A percentile compares a stretch with the other conserved stretches of the same genome.
These are phyloP conservation scores for Fomitopsis palustris DNA, from an alignment of 1,284 basidiomycete species.

Conservation along the genomic window DNA sequence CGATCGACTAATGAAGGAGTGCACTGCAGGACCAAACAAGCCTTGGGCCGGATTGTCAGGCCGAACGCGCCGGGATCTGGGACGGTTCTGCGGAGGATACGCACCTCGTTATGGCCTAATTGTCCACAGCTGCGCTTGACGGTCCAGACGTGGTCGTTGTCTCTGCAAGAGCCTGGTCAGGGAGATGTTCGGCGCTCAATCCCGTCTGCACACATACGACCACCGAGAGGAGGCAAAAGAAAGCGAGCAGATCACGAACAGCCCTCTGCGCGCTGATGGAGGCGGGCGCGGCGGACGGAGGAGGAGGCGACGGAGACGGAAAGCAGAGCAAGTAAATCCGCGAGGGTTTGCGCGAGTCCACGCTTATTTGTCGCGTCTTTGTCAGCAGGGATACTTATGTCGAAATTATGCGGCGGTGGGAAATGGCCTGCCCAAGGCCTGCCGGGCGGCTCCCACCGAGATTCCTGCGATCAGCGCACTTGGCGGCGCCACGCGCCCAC, in stretches of 20 bases:
- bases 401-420: not conserved
- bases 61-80: not conserved
- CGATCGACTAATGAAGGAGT: not conserved
- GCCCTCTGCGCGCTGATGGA: not conserved
- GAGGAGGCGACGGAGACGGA: not conserved
- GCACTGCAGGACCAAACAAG: not conserved
- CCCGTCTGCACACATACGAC: not conserved
- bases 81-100: not conserved
- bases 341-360: not conserved
- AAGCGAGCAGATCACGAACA: not conserved
- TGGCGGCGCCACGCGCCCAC: not conserved
- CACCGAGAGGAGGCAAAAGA: not conserved
- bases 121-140: not conserved
- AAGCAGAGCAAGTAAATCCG: not conserved
- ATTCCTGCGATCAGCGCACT: conserved; percentile 3
- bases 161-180: not conserved
- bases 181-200: not conserved
- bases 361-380: conserved; percentile 1
- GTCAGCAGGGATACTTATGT: conserved; percentile 1
- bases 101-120: not conserved
- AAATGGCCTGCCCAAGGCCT: not conserved
- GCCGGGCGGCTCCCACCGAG: not conserved
- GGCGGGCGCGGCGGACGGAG: not conserved
- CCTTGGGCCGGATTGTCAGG: not conserved
- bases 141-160: not conserved